Evolutionary conservation across 768 basidiomycete species (phyloP), one percentile per base, ranked within the genome.

Genomic region (Podaxis mareebaensis): DNA sequence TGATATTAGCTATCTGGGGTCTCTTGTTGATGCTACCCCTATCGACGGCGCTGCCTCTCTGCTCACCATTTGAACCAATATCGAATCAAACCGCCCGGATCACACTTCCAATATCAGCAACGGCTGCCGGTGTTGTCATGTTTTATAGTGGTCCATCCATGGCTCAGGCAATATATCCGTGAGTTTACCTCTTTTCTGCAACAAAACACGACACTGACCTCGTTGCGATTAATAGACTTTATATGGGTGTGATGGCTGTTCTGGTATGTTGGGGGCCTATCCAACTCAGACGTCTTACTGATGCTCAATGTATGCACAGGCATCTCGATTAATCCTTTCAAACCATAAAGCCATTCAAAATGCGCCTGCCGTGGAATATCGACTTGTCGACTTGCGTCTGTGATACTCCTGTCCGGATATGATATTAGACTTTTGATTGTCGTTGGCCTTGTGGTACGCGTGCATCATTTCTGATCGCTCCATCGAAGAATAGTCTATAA

Each of bases 401-500:
- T 48, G 28, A 58, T 46, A 30, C n/a, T 5, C 7, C 1, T 49
- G 46, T 58, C 15, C 30, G 20, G 6, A 20, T 46, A 8, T 5
- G 20, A 17, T 20, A 1, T 30, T 7, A 30, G 28, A 30, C 6
- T 12, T 7, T 44, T 44, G 3, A 44, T n/a, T 44, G 42, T 6
- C 12, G 3, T 44, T 44, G 8, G 4, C 15, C 17, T 28, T 1
- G 20, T 12, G 22, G 5, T 12, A 13, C 49, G 1, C 39, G 20
- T 39, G 10, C 22, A 10, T 11, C 54, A 24, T n/a, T 12, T 22
- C 24, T 13, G 24, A 13, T 49, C 24, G 22, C 36, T 51, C 22
- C 20, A 13, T 3, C 17, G 36, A 52, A 51, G 39, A 11, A 42
- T 39, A 54, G 54, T 63, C 46, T 39, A 56, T 61, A 61, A n/a